These are phyloP conservation scores for Mortierella sp. DNA, from an alignment of 371 early-diverging fungal species.

Conservation along the genomic window DNA sequence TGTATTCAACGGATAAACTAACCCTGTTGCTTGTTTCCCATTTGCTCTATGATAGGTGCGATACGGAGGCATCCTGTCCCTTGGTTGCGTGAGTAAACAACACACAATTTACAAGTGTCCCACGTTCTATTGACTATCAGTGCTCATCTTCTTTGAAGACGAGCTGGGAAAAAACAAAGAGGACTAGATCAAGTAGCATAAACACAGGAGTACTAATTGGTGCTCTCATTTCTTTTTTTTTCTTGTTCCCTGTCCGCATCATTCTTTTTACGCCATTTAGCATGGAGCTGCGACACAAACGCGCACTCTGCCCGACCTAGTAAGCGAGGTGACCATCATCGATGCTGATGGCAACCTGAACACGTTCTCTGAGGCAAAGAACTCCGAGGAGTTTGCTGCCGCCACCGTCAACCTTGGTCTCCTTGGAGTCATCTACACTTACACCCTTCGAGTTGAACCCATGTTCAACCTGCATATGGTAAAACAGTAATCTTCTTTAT, in stretches of 20 bases:
- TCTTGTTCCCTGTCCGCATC: background rate
- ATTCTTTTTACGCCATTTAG: background rate
- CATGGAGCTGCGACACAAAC: conserved; percentile 50
- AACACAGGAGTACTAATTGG: background rate
- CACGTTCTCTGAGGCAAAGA: conserved; percentile 33
- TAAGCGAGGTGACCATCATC: conserved; percentile 39
- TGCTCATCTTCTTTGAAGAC: no score
- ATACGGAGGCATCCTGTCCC: conserved; percentile 31
- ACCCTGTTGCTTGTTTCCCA: background rate
- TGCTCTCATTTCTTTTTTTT: background rate
- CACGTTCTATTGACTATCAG: no score
- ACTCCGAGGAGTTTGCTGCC: conserved; percentile 52
- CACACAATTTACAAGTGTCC: background rate
- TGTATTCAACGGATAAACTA: background rate
- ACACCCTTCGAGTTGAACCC: conserved; percentile 50
- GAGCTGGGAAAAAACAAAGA: no score
- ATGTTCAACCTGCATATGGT: conserved; percentile 52
- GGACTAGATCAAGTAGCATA: no score
- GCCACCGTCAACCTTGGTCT: conserved; percentile 54
- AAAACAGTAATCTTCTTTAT: background rate
- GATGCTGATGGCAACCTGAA: conserved; percentile 36
- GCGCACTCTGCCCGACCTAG: conserved; percentile 40
- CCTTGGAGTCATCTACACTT: conserved; percentile 49
- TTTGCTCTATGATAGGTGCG: conserved; percentile 14
- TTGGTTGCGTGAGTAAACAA: conserved; percentile 34